A percentile compares a stretch with the other conserved stretches of the same genome.
These are phyloP conservation scores for Durio zibethinus DNA, from an alignment of 345 rosid genomes.

Conservation along the genomic window DNA sequence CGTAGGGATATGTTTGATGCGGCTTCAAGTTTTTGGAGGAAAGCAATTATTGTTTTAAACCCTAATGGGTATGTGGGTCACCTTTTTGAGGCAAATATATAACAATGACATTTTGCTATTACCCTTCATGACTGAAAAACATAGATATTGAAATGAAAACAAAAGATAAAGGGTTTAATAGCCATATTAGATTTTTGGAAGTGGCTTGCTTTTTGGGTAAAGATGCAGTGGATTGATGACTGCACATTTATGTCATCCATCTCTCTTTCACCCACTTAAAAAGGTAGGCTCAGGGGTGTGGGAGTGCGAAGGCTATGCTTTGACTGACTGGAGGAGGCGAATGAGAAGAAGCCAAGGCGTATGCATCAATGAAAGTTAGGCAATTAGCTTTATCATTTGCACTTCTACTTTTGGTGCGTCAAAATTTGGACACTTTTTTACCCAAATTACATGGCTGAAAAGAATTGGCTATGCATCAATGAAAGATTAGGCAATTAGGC, in stretches of 20 bases:
- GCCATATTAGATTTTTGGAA: background rate
- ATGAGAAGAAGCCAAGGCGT: background rate
- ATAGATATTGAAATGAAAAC: background rate
- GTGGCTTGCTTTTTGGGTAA: background rate
- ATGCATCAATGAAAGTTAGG: too few species aligned
- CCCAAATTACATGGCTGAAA: background rate
- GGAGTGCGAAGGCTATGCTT: background rate
- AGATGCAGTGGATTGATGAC: background rate
- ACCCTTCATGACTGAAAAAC: background rate
- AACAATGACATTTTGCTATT: background rate
- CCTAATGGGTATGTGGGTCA: background rate
- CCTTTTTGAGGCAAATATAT: background rate
- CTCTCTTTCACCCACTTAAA: background rate
- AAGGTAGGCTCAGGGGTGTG: background rate
- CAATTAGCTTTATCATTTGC: background rate
- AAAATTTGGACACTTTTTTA: background rate
- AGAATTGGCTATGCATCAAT: background rate
- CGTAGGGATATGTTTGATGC: background rate
- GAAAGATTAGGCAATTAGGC: background rate
- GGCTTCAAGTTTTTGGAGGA: background rate
- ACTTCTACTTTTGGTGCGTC: background rate
- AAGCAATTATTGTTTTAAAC: background rate
- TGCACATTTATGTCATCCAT: background rate
- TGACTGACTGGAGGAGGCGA: background rate
- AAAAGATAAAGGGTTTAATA: background rate